These are phyloP conservation scores for Colletotrichum caudatum DNA, from an alignment of 2,329 filamentous ascomycete genomes.

Conservation along the genomic window DNA sequence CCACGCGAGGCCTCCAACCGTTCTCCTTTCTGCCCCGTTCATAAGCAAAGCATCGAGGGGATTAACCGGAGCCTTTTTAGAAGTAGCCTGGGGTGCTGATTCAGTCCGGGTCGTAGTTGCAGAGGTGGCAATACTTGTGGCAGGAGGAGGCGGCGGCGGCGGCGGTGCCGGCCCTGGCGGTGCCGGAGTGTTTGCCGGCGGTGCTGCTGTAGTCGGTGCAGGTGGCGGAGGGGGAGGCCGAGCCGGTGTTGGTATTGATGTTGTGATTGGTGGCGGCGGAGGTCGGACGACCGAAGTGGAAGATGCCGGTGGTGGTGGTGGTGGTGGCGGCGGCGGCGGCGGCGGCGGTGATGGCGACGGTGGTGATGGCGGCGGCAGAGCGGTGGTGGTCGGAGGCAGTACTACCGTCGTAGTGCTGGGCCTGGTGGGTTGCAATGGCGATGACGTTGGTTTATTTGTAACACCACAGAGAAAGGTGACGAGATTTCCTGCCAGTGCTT, in stretches of 20 bases:
- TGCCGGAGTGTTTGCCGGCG: not conserved
- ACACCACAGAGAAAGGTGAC: slow-evolving; percentile 52
- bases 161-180: not conserved
- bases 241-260: slow-evolving; percentile 6
- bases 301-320: not conserved
- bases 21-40: not conserved
- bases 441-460: slow-evolving; percentile 14
- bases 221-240: slow-evolving; percentile 24
- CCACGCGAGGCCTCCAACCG: not conserved
- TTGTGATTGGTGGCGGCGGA: slow-evolving; percentile 6
- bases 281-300: slow-evolving; percentile 3
- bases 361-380: not conserved
- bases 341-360: slow-evolving; percentile 3
- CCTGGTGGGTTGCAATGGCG: slow-evolving; percentile 8
- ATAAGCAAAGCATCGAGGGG: slow-evolving; percentile 35
- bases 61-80: slow-evolving; percentile 23
- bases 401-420: slow-evolving; percentile 14
- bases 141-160: not conserved
- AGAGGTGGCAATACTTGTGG: not conserved
- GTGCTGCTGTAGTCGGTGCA: not conserved
- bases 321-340: not conserved
- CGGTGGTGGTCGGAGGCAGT: slow-evolving; percentile 14
- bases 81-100: slow-evolving; percentile 11
- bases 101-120: slow-evolving; percentile 1
- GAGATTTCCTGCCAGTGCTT: slow-evolving; percentile 53